Evolutionary conservation across 1,284 basidiomycete genomes (phyloP).

Genomic region (Rhizoctonia solani): DNA sequence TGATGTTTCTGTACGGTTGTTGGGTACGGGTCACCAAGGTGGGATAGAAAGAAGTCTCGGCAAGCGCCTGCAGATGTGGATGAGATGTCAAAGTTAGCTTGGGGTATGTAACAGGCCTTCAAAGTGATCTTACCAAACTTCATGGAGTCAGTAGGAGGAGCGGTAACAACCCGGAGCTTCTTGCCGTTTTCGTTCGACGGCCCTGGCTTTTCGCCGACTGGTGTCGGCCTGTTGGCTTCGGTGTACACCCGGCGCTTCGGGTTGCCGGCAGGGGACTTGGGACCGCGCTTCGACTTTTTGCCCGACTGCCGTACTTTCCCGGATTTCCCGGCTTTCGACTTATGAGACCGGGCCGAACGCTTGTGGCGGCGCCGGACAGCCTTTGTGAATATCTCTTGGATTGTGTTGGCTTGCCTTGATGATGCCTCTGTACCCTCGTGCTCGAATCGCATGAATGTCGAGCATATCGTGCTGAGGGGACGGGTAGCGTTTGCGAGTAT

Average conservation of each 20-base stretch:
- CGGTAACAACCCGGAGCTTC: slow-evolving; percentile 24
- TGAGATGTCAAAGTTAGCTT: slow-evolving; percentile 17
- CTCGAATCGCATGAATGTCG: not conserved
- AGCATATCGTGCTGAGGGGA: not conserved
- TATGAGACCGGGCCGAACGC: slow-evolving; percentile 11
- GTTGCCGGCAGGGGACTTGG: slow-evolving; percentile 28
- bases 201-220: not conserved
- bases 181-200: slow-evolving; percentile 1
- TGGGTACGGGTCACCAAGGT: slow-evolving; percentile 38
- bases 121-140: slow-evolving; percentile 27
- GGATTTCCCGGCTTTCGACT: slow-evolving; percentile 27
- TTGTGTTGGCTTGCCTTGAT: not conserved
- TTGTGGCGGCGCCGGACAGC: slow-evolving; percentile 8
- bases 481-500: not conserved
- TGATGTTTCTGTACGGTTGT: slow-evolving; percentile 36
- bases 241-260: slow-evolving; percentile 27
- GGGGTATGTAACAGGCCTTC: not conserved
- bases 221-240: slow-evolving; percentile 9
- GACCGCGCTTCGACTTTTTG: slow-evolving; percentile 31
- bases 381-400: not conserved
- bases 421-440: not conserved
- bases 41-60: slow-evolving; percentile 38
- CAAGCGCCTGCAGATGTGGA: slow-evolving; percentile 35
- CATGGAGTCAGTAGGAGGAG: slow-evolving; percentile 31
- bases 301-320: slow-evolving; percentile 21